Conservation (phyloP, 306 rosid genomes). For the Gastrolobium villosum region DNA sequence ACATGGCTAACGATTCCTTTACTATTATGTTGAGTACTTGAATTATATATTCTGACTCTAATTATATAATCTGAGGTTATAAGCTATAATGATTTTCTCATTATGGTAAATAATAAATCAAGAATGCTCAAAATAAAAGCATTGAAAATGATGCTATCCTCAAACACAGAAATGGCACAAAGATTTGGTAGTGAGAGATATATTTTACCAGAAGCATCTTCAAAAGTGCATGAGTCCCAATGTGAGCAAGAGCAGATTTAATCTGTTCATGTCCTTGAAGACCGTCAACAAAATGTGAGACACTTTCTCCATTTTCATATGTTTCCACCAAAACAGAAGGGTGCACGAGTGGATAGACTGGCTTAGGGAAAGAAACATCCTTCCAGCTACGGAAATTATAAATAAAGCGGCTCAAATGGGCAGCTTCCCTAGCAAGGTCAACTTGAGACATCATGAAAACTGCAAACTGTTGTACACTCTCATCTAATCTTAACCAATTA, state of each 20-base stretch:
- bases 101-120: constrained; percentile 15
- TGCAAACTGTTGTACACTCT: constrained; percentile 99
- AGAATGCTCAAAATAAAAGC: constrained; percentile 13
- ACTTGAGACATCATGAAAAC: constrained; percentile 99
- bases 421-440: constrained; percentile 99
- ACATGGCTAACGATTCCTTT: constrained; percentile 4
- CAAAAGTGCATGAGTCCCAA: constrained; percentile 96
- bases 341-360: constrained; percentile 96
- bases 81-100: not conserved
- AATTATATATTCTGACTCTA: not conserved
- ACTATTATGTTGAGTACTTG: not conserved
- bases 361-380: constrained; percentile 98
- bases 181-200: constrained; percentile 24
- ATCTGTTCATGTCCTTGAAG: constrained; percentile 82
- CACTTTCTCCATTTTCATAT: constrained; percentile 95
- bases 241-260: constrained; percentile 95
- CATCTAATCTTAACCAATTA: constrained; percentile 96
- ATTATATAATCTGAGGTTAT: not conserved
- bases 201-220: constrained; percentile 97
- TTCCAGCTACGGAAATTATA: constrained; percentile 95
- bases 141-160: constrained; percentile 29
- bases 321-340: constrained; percentile 99
- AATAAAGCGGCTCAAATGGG: constrained; percentile 94
- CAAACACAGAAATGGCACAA: constrained; percentile 33
- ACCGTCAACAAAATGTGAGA: constrained; percentile 84